A percentile compares a stretch with the other conserved stretches of the same genome.
These are phyloP conservation scores for Pyricularia sp. DNA, from an alignment of 2,329 filamentous ascomycete species.

Conservation along the genomic window DNA sequence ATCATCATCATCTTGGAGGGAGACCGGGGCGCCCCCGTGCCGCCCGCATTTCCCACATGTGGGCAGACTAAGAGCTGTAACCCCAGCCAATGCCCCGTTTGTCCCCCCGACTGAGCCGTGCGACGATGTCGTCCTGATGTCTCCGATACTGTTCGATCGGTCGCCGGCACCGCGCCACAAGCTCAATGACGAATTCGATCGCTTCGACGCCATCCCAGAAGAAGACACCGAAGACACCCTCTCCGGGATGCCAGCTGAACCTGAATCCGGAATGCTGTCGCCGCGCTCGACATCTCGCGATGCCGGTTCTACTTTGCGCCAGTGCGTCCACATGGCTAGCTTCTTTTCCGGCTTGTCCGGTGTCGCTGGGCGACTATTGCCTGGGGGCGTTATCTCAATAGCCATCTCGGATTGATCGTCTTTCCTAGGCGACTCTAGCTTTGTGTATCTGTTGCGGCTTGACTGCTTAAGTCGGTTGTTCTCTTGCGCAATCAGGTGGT, in stretches of 20 bases:
- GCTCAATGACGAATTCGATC: background rate
- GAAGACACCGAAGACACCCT: background rate
- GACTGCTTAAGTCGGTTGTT: background rate
- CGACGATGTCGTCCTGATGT: background rate
- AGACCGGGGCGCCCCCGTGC: background rate
- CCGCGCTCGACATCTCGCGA: background rate
- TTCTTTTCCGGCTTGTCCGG: background rate
- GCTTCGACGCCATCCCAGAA: background rate
- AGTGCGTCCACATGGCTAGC: background rate
- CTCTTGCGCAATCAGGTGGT: background rate
- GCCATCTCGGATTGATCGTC: background rate
- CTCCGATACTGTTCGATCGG: background rate
- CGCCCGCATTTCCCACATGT: background rate
- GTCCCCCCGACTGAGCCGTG: background rate
- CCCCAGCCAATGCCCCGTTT: background rate
- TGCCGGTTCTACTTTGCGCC: background rate
- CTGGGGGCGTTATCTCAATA: background rate
- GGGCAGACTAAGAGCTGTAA: background rate
- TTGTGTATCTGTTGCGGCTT: background rate
- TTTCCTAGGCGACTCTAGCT: background rate
- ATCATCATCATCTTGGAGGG: background rate
- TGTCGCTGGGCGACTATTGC: background rate
- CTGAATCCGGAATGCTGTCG: background rate
- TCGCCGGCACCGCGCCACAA: background rate
- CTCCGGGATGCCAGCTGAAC: background rate